Base-by-base conservation (phyloP, 2,329 filamentous ascomycete genomes). In the Xylaria multiplex region DNA sequence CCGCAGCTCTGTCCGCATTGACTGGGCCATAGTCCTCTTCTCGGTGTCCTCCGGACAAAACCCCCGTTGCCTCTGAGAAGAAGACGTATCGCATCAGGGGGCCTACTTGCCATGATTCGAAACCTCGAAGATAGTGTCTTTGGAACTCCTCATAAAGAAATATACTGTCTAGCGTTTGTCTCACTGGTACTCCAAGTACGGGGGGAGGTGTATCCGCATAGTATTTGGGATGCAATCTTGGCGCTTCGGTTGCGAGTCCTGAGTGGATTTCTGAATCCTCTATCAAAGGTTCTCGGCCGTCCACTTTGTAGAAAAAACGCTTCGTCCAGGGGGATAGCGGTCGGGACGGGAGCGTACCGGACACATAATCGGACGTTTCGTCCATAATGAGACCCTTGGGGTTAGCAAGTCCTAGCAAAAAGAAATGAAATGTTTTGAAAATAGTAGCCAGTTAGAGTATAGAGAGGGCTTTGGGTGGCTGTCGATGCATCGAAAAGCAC, bases 281-380 rank as follows among this genome's bases (percentile, higher is more conserved):
- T 11, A 66, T 1, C 9, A 59, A 19, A 2, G 22, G 2, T 0
- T 35, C 8, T 43, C 53, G 30, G 5, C 24, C 30, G 2, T 8
- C 6, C 7, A 1, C 3, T 8, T 42, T 53, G 19, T 62, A 42
- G 4, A 24, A 5, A 16, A 42, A 62, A 9, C 64, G 59, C 35
- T 62, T 16, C 1, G 64, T 59, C 64, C 64, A 66, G 22, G 64
- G 64, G 9, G 58, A 58, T 42, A 62, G 30, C 4, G 64, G 64
- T n/a, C 40, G 22, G 2, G 45, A 4, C n/a, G 32, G 37, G 35
- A 16, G 24, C 14, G n/a, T 9, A 6, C 35, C 19, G 9, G 30
- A 43, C 3, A 11, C 9, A 46, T 30, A 2, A 46, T 9, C 3
- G n/a, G 43, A 48, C 9, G 1, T 11, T 24, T 42, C 11, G 19